phyloP scores from a whole-genome alignment of 1,139 yeast species.

The Pichia sp. region DNA sequence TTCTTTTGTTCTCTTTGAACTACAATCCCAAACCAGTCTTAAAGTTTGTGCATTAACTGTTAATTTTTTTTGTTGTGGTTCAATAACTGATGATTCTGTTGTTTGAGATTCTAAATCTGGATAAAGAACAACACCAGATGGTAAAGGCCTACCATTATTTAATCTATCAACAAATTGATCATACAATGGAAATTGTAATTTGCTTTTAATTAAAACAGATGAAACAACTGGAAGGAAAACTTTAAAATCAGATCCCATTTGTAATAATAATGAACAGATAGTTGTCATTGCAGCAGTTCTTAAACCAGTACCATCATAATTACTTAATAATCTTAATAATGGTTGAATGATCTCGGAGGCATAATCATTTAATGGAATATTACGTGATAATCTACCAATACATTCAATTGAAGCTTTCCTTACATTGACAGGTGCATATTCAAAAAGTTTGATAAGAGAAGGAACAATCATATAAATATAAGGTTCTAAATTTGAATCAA shows the following conservation, averaged over 20 bases:
- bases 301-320: constrained; percentile 53
- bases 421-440: constrained; percentile 46
- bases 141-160: constrained; percentile 82
- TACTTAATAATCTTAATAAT: constrained; percentile 60
- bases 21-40: constrained; percentile 88
- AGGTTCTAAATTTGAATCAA: constrained; percentile 85
- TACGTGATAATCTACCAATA: constrained; percentile 72
- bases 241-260: constrained; percentile 76
- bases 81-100: constrained; percentile 38
- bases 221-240: constrained; percentile 86
- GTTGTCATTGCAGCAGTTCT: constrained; percentile 52
- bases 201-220: constrained; percentile 56
- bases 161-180: constrained; percentile 77
- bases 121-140: constrained; percentile 67
- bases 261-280: constrained; percentile 68
- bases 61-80: constrained; percentile 64
- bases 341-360: constrained; percentile 90
- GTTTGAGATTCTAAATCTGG: constrained; percentile 54
- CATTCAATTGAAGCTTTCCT: constrained; percentile 77
- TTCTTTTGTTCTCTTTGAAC: constrained; percentile 81
- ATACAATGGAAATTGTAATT: constrained; percentile 66
- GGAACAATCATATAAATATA: constrained; percentile 83
- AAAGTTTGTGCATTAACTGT: constrained; percentile 75
- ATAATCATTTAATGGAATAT: constrained; percentile 76
- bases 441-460: constrained; percentile 73